A percentile compares a stretch with the other conserved stretches of the same genome.
Evolutionary conservation across 2,329 filamentous ascomycete species (phyloP).

Genomic region (Pseudonectria foliicola): DNA sequence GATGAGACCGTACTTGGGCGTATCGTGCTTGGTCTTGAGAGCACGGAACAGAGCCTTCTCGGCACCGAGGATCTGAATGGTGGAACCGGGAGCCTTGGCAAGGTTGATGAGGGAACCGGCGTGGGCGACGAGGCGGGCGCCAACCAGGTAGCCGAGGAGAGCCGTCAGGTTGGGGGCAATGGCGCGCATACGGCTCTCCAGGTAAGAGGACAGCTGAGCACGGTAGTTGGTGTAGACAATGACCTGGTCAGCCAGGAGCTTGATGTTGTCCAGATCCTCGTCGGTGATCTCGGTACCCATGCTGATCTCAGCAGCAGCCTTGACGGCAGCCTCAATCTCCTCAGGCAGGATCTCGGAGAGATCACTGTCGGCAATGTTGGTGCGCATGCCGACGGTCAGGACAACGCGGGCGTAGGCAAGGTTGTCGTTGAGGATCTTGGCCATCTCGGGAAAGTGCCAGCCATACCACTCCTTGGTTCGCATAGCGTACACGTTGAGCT

Average conservation of each 20-base stretch:
- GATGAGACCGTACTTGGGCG: constrained; percentile 94
- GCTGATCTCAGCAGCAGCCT: constrained; percentile 89
- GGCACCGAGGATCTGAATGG: constrained; percentile 95
- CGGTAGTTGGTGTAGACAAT: constrained; percentile 89
- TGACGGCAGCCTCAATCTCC: constrained; percentile 86
- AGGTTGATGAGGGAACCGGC: constrained; percentile 90
- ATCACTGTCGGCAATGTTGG: constrained; percentile 68
- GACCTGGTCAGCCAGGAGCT: constrained; percentile 85
- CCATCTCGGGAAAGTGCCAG: constrained; percentile 99
- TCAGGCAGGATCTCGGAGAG: constrained; percentile 89
- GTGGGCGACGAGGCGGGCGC: constrained; percentile 90
- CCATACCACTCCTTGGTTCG: constrained; percentile 99
- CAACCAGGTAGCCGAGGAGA: constrained; percentile 87
- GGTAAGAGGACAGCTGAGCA: constrained; percentile 77
- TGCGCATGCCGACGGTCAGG: constrained; percentile 80
- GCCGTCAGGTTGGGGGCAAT: constrained; percentile 94
- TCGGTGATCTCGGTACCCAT: constrained; percentile 97
- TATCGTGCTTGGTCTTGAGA: constrained; percentile 98
- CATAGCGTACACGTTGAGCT: constrained; percentile 98
- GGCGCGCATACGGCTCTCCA: constrained; percentile 89
- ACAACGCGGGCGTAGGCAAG: constrained; percentile 87
- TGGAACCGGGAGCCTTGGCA: constrained; percentile 90
- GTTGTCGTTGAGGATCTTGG: constrained; percentile 96
- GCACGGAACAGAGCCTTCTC: constrained; percentile 98
- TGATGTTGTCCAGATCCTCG: constrained; percentile 89